These are phyloP conservation scores for Parasitella parasitica DNA, from an alignment of 371 early-diverging fungal genomes.

Conservation along the genomic window DNA sequence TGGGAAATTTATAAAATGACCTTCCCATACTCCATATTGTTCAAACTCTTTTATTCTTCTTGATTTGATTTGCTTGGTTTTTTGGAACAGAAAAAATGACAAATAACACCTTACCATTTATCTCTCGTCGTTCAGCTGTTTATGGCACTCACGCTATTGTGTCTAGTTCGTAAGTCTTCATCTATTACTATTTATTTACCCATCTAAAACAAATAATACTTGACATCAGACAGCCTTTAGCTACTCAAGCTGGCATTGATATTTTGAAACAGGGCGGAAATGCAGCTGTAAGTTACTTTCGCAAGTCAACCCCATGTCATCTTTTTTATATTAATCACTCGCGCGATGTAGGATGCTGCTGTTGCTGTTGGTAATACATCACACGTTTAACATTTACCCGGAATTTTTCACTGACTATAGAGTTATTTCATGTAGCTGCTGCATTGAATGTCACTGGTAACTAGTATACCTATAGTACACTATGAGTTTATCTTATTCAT, in stretches of 20 bases:
- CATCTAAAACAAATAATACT: too few relatives aligned
- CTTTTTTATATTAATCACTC: too few relatives aligned
- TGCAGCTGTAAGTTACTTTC: slow-evolving; percentile 69
- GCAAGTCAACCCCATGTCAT: too few relatives aligned
- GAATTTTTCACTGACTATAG: neutral
- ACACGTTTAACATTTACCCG: neutral
- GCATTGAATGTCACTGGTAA: slow-evolving; percentile 67
- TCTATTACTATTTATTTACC: neutral
- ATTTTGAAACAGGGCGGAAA: slow-evolving; percentile 84
- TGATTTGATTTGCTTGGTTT: neutral
- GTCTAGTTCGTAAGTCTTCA: slow-evolving; percentile 41
- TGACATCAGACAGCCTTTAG: slow-evolving; percentile 70
- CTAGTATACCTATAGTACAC: neutral
- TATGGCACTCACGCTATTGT: slow-evolving; percentile 51
- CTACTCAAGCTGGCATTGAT: slow-evolving; percentile 76
- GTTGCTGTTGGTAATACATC: slow-evolving; percentile 56
- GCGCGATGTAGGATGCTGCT: slow-evolving; percentile 70
- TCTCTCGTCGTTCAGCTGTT: slow-evolving; percentile 48
- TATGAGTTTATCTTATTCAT: neutral
- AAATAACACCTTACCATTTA: slow-evolving; percentile 30
- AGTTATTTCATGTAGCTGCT: slow-evolving; percentile 42
- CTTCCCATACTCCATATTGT: neutral
- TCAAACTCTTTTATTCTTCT: neutral
- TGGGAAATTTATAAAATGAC: neutral
- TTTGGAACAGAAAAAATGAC: neutral